Base-by-base conservation (phyloP, 495 filamentous ascomycete species). In the Tricharina praecox region DNA sequence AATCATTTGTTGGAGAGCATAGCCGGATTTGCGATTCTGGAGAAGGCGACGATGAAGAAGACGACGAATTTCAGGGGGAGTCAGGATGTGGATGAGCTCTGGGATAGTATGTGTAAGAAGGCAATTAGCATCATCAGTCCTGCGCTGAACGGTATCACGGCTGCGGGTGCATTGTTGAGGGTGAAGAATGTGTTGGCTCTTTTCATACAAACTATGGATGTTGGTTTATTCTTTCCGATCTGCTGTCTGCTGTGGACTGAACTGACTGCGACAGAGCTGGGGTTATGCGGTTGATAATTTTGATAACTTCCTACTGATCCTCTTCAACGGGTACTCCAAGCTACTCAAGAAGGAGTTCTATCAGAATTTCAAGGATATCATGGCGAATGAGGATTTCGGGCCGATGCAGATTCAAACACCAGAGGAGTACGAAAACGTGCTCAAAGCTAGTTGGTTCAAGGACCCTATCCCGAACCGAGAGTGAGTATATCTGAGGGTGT, bases 321-420 rank as follows among this genome's bases (percentile, higher is more conserved):
- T 99, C 1, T 99, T 99, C 59, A 75, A 81, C 48, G 94, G 87
- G 64, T 96, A 96, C 61, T 82, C 86, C 2, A 80, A 88, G 53
- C 68, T 94, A n/a, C 72, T 96, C 30, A 92, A 94, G 62, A 76
- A 71, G 49, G 73, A 85, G 37, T 99, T 94, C 48, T 86, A 81
- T 58, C 80, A 86, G 45, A 85, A 93, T 61, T 96, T 99, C 62
- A 78, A 83, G 62, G 86, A 95, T 77, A 93, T 94, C 62, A 85
- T 99, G 23, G 82, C 79, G 9, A 93, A 85, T 10, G 90, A 99
- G 61, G 90, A 99, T 61, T 99, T 96, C 64, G 95, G 96, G 87
- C 92, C 92, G 16, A 96, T 99, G 92, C 78, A 82, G 4, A 92
- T 95, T 55, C 78, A 81, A 50, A 82, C 78, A 20, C 53, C 70